phyloP scores from a whole-genome alignment of 2,329 filamentous ascomycete species.

The Colletotrichum sp. region DNA sequence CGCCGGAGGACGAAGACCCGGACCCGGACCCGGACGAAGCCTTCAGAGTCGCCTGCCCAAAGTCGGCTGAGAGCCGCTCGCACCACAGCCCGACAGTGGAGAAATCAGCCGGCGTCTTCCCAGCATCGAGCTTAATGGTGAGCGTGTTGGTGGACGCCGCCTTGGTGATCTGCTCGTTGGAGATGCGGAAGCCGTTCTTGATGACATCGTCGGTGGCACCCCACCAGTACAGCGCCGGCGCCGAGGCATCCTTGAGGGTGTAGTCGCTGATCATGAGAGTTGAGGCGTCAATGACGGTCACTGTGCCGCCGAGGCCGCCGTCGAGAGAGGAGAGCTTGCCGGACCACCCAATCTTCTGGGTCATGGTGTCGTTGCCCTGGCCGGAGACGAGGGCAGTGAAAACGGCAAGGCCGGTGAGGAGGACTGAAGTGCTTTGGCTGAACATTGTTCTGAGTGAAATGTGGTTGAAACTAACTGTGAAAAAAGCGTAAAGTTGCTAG shows the following conservation, averaged over 20 bases:
- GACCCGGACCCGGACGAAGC: background rate
- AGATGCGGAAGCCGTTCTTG: slow-evolving; percentile 29
- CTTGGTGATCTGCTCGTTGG: slow-evolving; percentile 25
- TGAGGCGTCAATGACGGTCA: slow-evolving; percentile 25
- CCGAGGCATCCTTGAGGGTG: slow-evolving; percentile 28
- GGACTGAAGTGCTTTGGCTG: background rate
- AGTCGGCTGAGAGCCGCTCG: background rate
- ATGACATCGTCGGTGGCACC: slow-evolving; percentile 23
- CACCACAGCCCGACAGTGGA: background rate
- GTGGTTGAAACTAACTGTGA: background rate
- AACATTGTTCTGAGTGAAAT: background rate
- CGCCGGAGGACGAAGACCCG: background rate
- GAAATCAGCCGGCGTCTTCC: slow-evolving; percentile 27
- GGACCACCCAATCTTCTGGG: slow-evolving; percentile 18
- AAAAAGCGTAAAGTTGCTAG: background rate
- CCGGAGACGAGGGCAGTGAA: slow-evolving; percentile 2
- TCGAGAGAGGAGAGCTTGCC: slow-evolving; percentile 26
- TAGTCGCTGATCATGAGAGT: slow-evolving; percentile 26
- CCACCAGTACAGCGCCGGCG: slow-evolving; percentile 33
- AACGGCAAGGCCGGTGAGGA: slow-evolving; percentile 7
- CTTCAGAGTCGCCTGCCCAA: background rate
- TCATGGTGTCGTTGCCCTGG: background rate
- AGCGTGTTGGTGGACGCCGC: slow-evolving; percentile 20
- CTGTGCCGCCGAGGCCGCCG: slow-evolving; percentile 27
- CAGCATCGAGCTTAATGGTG: slow-evolving; percentile 27